Percentiles rank a stretch among this genome's conserved stretches.
Conservation (phyloP, 1,284 basidiomycete species). For the Trichosporon ovoides region DNA sequence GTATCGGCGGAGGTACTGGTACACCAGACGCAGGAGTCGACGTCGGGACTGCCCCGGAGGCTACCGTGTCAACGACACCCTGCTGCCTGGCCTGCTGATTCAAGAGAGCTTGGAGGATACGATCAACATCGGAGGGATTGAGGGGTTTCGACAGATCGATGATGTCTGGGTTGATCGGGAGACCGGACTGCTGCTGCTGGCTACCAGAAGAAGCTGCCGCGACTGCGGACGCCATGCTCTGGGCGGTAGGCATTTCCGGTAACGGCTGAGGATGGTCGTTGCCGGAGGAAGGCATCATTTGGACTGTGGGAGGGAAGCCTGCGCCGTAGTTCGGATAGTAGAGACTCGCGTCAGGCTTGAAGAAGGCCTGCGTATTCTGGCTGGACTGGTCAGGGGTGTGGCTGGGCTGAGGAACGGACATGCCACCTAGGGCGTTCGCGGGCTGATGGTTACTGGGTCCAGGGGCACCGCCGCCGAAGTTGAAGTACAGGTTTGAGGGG, state of each 20-base stretch:
- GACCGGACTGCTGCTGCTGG: not conserved
- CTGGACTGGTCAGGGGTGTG: conserved; percentile 1
- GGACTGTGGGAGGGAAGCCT: not conserved
- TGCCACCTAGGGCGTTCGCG: not conserved
- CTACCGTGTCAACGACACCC: not conserved
- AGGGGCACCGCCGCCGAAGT: not conserved
- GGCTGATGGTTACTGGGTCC: no score
- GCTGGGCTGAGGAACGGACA: not conserved
- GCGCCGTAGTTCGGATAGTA: not conserved
- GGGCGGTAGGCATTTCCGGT: not conserved
- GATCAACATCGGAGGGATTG: conserved; percentile 35
- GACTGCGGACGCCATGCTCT: not conserved
- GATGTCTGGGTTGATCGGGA: conserved; percentile 27
- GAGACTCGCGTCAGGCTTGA: conserved; percentile 1
- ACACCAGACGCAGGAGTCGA: not conserved
- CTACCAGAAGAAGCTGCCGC: no score
- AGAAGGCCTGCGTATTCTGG: not conserved
- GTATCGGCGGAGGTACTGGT: not conserved
- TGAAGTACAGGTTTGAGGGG: conserved; percentile 2
- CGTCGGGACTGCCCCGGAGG: not conserved
- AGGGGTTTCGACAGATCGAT: conserved; percentile 46
- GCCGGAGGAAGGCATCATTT: not conserved
- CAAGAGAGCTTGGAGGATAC: conserved; percentile 39
- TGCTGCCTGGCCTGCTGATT: conserved; percentile 25
- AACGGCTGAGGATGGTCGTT: conserved; percentile 1